Base-by-base conservation (phyloP, 371 early-diverging fungal species). In the Mortierella sp. region DNA sequence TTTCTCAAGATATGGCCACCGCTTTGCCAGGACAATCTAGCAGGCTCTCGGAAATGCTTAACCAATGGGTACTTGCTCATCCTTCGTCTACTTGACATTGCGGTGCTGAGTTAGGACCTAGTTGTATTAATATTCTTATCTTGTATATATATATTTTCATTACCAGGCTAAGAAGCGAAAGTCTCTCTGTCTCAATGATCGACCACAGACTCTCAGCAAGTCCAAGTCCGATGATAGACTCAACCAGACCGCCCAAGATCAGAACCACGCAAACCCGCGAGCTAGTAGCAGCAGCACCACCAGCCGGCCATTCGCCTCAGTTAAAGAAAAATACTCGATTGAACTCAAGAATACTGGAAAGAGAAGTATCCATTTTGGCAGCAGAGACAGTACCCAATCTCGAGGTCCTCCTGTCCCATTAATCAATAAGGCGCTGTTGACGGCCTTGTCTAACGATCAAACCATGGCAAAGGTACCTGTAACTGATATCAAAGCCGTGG, bases 401-500 rank as follows among this genome's bases (percentile, higher is more conserved):
- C 64, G 67, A 9, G 78, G 78, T 0, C 78, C 78, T 1, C 78
- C 78, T 19, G 73, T 65, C 3, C 78, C 78, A 0, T 38, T 60
- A 38, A 67, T 78, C 76, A 85, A 85, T 64, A 71, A 80, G 77
- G 85, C 86, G 67, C 63, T 93, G 55, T 88, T 89, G 70, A 89
- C 87, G 21, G 69, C 92, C 63, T 87, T 93, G 15, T 74, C 87
- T 24, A 92, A 90, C 13, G 82, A 88, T 58, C 74, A 76, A 24
- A 74, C 89, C 58, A 85, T 86, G 55, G 2, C 40, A 19, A 85
- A 86, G 32, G 77, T 94, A 60, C 90, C 88, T 33, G 84, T 97
- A 36, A 73, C 90, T 32, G 97, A 97, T 53, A 86, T 96, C 21
- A 95, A 96, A 75, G 92, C 97, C 1, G 73, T 95, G 24, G 98